Conservation (phyloP, 495 filamentous ascomycete genomes). For the Hapsidospora chrysogenum region DNA sequence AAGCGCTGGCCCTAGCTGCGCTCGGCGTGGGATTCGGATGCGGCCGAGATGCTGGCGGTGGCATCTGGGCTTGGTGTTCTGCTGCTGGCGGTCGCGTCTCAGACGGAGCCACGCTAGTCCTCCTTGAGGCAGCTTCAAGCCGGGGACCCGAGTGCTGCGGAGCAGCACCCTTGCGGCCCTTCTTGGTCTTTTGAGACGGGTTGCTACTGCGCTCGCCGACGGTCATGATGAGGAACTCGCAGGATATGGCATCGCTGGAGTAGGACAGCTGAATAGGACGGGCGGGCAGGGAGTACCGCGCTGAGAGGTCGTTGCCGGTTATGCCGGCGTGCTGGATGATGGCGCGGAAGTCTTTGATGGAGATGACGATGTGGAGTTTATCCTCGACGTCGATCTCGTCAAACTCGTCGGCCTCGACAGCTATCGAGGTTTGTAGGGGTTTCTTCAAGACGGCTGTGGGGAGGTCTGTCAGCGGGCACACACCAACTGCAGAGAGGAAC, state of each 20-base stretch:
- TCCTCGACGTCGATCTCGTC: conserved; percentile 62
- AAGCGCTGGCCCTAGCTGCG: background rate
- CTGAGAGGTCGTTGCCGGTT: conserved; percentile 49
- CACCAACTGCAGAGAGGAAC: background rate
- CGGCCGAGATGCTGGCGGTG: background rate
- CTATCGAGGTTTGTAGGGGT: conserved; percentile 81
- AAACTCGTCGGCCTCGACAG: conserved; percentile 76
- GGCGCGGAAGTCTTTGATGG: conserved; percentile 87
- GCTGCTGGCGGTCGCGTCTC: conserved; percentile 3
- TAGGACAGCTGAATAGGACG: conserved; percentile 77
- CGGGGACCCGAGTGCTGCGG: conserved; percentile 8
- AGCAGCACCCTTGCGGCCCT: conserved; percentile 13
- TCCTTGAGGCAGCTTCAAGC: conserved; percentile 20
- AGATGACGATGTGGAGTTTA: conserved; percentile 70
- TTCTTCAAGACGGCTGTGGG: conserved; percentile 78
- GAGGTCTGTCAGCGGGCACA: too few species aligned
- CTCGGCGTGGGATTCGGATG: conserved; percentile 1
- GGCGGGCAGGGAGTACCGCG: conserved; percentile 65
- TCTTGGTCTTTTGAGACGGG: conserved; percentile 22
- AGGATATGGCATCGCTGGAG: conserved; percentile 50
- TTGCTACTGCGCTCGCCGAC: conserved; percentile 48
- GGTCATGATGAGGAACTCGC: conserved; percentile 91
- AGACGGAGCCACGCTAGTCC: conserved; percentile 6
- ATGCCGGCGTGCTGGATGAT: conserved; percentile 74
- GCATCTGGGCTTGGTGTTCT: conserved; percentile 8